Conservation (phyloP, 768 basidiomycete species). For the Lactarius trivialis region DNA sequence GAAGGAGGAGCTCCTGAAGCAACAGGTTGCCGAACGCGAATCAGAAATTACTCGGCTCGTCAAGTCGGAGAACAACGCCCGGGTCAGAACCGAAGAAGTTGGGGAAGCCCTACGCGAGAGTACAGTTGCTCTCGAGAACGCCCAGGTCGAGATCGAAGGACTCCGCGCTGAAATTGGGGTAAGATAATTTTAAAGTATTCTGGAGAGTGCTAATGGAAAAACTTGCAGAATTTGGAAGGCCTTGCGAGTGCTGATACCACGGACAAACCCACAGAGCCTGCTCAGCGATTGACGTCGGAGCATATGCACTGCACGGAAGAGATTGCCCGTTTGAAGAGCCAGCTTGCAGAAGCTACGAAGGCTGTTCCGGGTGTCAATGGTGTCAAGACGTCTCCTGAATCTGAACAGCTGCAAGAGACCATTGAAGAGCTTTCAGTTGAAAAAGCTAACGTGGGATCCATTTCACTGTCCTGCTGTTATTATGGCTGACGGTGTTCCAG, state of each 20-base stretch:
- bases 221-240: slow-evolving; percentile 56
- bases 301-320: slow-evolving; percentile 48
- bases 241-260: slow-evolving; percentile 29
- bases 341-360: slow-evolving; percentile 37
- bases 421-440: slow-evolving; percentile 14
- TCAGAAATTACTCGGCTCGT: slow-evolving; percentile 57
- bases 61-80: slow-evolving; percentile 55
- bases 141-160: slow-evolving; percentile 82
- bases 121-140: slow-evolving; percentile 79
- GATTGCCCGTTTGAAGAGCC: slow-evolving; percentile 45
- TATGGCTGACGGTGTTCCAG: slow-evolving; percentile 3
- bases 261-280: slow-evolving; percentile 42
- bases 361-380: slow-evolving; percentile 25
- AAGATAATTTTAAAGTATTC: slow-evolving; percentile 29
- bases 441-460: slow-evolving; percentile 15
- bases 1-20: slow-evolving; percentile 62
- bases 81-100: slow-evolving; percentile 70
- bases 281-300: slow-evolving; percentile 45
- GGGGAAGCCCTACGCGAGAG: slow-evolving; percentile 89
- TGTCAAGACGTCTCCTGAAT: not conserved
- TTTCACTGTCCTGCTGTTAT: not conserved
- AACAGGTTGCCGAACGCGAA: slow-evolving; percentile 61
- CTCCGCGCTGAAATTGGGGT: slow-evolving; percentile 70
- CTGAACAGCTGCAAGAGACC: slow-evolving; percentile 7
- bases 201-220: not conserved